phyloP scores from a whole-genome alignment of 495 filamentous ascomycete genomes.

The Usnea hakonensis region DNA sequence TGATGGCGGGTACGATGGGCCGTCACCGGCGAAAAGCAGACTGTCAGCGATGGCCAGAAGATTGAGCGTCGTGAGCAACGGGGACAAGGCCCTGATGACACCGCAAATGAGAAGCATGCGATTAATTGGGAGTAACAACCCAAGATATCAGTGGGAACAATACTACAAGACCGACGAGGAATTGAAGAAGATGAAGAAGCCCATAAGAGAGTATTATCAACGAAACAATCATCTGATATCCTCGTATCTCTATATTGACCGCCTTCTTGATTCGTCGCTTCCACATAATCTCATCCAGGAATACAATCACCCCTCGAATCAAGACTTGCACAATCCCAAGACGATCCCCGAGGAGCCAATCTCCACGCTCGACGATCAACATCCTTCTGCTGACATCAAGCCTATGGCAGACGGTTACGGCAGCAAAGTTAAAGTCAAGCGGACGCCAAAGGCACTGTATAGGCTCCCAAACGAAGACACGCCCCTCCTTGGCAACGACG shows the following conservation, averaged over 20 bases:
- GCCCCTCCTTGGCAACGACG: constrained; percentile 44
- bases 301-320: constrained; percentile 46
- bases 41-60: constrained; percentile 22
- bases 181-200: constrained; percentile 55
- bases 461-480: constrained; percentile 63
- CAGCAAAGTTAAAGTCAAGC: constrained; percentile 49
- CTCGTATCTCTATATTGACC: constrained; percentile 85
- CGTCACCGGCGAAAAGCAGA: not conserved
- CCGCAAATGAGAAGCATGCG: constrained; percentile 69
- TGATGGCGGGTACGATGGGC: constrained; percentile 8
- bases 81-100: constrained; percentile 47
- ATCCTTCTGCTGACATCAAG: constrained; percentile 25
- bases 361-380: constrained; percentile 21
- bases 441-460: constrained; percentile 75
- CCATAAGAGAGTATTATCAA: constrained; percentile 72
- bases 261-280: constrained; percentile 79
- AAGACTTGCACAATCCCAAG: constrained; percentile 42
- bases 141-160: constrained; percentile 61
- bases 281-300: constrained; percentile 82
- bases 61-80: constrained; percentile 31
- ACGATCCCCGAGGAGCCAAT: constrained; percentile 47
- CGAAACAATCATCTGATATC: constrained; percentile 74
- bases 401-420: constrained; percentile 18
- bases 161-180: constrained; percentile 67
- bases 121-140: constrained; percentile 69